These are phyloP conservation scores for Tolypocladium album DNA, from an alignment of 2,329 filamentous ascomycete species.

Conservation along the genomic window DNA sequence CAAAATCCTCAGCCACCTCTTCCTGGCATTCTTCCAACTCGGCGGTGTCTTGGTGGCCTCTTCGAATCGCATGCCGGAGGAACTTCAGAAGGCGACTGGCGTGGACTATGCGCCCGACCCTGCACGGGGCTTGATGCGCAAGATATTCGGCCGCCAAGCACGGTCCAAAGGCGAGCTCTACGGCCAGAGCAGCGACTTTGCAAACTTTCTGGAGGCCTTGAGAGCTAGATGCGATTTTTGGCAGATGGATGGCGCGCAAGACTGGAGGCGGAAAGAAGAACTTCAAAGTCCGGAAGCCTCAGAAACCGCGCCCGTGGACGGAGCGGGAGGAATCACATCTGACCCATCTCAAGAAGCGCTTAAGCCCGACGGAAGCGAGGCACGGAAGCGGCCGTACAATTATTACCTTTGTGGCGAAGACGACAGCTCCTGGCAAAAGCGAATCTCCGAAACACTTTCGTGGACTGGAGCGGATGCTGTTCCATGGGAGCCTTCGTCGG, in stretches of 20 bases:
- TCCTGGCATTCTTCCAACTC: slow-evolving; percentile 72
- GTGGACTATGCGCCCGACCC: slow-evolving; percentile 53
- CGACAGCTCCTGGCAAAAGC: slow-evolving; percentile 16
- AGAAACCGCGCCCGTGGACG: not conserved
- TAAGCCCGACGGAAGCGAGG: slow-evolving; percentile 2
- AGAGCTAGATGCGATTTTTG: slow-evolving; percentile 72
- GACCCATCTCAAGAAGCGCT: not conserved
- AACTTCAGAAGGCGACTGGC: slow-evolving; percentile 64
- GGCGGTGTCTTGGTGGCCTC: slow-evolving; percentile 73
- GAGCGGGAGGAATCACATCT: not conserved
- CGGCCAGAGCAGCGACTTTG: slow-evolving; percentile 59
- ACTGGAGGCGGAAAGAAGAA: slow-evolving; percentile 55
- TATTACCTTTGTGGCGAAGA: slow-evolving; percentile 18
- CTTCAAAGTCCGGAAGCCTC: slow-evolving; percentile 2
- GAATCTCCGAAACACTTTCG: slow-evolving; percentile 11
- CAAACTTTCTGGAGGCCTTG: slow-evolving; percentile 63
- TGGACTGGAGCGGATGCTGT: slow-evolving; percentile 10
- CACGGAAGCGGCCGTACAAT: slow-evolving; percentile 15
- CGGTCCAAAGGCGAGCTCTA: slow-evolving; percentile 37
- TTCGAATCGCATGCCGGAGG: slow-evolving; percentile 76
- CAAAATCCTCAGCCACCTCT: slow-evolving; percentile 69
- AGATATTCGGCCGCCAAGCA: slow-evolving; percentile 30
- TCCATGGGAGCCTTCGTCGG: slow-evolving; percentile 30
- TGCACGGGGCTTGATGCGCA: slow-evolving; percentile 38
- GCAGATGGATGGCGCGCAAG: slow-evolving; percentile 67